A percentile compares a stretch with the other conserved stretches of the same genome.
phyloP scores from a whole-genome alignment of 1,284 basidiomycete species.

The Leccinum variabile region DNA sequence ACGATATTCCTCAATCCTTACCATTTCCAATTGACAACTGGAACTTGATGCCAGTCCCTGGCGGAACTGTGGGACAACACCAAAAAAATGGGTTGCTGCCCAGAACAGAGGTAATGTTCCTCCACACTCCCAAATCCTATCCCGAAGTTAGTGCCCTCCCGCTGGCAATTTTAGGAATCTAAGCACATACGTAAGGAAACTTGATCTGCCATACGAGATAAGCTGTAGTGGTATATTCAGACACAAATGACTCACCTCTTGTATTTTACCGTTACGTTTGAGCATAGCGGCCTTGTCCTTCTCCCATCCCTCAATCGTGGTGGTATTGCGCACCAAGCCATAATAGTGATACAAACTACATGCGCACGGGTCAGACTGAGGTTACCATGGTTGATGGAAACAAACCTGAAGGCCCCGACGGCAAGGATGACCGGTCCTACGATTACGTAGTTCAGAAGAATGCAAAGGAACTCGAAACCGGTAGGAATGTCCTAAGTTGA shows the following conservation, averaged over 20 bases:
- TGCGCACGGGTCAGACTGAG: constrained; percentile 5
- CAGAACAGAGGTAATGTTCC: constrained; percentile 78
- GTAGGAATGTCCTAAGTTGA: constrained; percentile 64
- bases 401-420: constrained; percentile 83
- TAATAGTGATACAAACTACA: constrained; percentile 87
- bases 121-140: constrained; percentile 74
- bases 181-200: constrained; percentile 82
- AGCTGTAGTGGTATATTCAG: not conserved
- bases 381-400: constrained; percentile 4
- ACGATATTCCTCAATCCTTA: constrained; percentile 62
- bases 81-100: constrained; percentile 75
- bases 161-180: constrained; percentile 3
- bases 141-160: constrained; percentile 11
- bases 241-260: constrained; percentile 53
- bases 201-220: constrained; percentile 55
- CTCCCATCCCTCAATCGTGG: constrained; percentile 97
- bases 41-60: constrained; percentile 78
- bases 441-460: constrained; percentile 85
- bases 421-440: constrained; percentile 84
- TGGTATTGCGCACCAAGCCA: constrained; percentile 79
- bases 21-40: constrained; percentile 71
- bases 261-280: constrained; percentile 82
- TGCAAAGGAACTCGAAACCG: constrained; percentile 72
- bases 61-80: constrained; percentile 74
- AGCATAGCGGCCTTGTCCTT: constrained; percentile 92